phyloP scores from a whole-genome alignment of 1,139 yeast species.

The Yamadazyma dushanensis region DNA sequence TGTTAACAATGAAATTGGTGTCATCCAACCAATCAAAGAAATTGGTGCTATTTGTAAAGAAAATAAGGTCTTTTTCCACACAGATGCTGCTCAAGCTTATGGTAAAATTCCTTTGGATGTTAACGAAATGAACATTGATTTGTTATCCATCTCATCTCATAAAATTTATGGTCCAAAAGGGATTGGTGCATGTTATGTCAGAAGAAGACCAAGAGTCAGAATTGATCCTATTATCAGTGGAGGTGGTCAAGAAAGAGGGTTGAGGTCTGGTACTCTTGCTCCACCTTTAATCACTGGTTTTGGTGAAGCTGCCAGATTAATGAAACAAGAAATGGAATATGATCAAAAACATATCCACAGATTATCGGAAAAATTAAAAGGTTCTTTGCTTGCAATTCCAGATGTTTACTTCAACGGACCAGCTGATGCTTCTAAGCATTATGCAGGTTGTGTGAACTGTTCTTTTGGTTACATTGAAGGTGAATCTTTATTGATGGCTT shows the following conservation, averaged over 20 bases:
- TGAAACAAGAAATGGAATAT: slow-evolving; percentile 68
- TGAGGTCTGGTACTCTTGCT: slow-evolving; percentile 94
- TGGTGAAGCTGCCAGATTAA: slow-evolving; percentile 94
- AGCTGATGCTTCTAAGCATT: slow-evolving; percentile 51
- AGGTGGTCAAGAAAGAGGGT: slow-evolving; percentile 99
- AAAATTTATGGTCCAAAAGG: slow-evolving; percentile 99
- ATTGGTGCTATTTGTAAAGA: slow-evolving; percentile 87
- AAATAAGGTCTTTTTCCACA: slow-evolving; percentile 91
- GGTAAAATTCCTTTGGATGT: slow-evolving; percentile 95
- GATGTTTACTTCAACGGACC: slow-evolving; percentile 93
- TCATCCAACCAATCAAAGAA: slow-evolving; percentile 92
- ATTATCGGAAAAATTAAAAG: slow-evolving; percentile 70
- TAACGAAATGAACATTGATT: slow-evolving; percentile 87
- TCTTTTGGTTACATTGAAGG: slow-evolving; percentile 98
- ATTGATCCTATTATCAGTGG: slow-evolving; percentile 93
- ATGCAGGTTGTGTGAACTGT: slow-evolving; percentile 93
- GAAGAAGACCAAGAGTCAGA: slow-evolving; percentile 98
- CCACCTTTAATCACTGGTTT: slow-evolving; percentile 95
- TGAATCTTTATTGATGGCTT: slow-evolving; percentile 94
- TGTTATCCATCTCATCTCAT: slow-evolving; percentile 92
- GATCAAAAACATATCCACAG: slow-evolving; percentile 70
- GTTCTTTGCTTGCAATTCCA: slow-evolving; percentile 76
- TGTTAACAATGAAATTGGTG: slow-evolving; percentile 97
- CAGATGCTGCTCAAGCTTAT: slow-evolving; percentile 98
- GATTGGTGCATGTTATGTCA: slow-evolving; percentile 89